Evolutionary conservation across 305 asterid genomes (phyloP).

Genomic region (Solanum hybrid): DNA sequence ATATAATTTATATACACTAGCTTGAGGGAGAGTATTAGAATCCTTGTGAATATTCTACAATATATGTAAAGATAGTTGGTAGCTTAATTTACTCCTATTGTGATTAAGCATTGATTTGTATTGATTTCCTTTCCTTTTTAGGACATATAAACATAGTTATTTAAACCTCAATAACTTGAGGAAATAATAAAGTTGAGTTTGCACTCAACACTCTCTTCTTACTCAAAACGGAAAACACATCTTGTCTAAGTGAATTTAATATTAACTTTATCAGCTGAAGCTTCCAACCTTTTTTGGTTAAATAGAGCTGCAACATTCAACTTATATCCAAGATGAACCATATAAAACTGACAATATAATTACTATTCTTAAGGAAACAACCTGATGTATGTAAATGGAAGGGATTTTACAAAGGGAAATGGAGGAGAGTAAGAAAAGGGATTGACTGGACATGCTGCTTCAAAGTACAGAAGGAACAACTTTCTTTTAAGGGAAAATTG

Average conservation of each 20-base stretch:
- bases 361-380: not conserved
- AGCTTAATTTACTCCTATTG: not conserved
- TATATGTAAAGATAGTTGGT: not conserved
- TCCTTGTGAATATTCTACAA: not conserved
- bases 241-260: not conserved
- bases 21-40: not conserved
- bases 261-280: not conserved
- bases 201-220: not conserved
- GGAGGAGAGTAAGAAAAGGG: not conserved
- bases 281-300: not conserved
- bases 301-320: not conserved
- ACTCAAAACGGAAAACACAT: not conserved
- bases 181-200: not conserved
- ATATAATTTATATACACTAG: not conserved
- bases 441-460: not conserved
- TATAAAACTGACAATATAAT: not conserved
- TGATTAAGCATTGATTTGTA: not conserved
- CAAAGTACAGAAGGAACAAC: not conserved
- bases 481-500: not conserved
- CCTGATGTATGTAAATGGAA: not conserved
- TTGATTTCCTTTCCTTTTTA: not conserved
- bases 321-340: not conserved
- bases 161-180: not conserved
- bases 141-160: not conserved
- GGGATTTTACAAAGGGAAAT: not conserved